A percentile compares a stretch with the other conserved stretches of the same genome.
These are phyloP conservation scores for Blastobotrys raffinosifermentans DNA, from an alignment of 1,139 yeast genomes.

Conservation along the genomic window DNA sequence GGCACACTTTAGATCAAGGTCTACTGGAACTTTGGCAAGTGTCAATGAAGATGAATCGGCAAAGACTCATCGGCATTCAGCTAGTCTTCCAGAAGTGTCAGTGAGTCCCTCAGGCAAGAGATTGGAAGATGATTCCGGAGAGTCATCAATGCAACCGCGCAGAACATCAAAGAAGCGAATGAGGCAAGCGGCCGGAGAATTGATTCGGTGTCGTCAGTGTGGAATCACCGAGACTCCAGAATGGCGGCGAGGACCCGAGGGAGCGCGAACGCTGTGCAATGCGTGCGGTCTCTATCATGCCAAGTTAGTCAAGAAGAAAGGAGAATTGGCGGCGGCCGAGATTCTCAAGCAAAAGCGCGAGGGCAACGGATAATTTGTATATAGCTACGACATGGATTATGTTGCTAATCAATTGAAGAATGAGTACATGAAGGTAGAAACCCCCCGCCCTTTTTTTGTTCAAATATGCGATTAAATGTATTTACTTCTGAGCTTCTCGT, in stretches of 20 bases:
- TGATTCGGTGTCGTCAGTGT: constrained; percentile 53
- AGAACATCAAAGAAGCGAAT: constrained; percentile 9
- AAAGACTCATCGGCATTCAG: neutral
- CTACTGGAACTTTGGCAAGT: neutral
- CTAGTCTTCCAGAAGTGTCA: neutral
- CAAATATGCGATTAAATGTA: too few relatives aligned
- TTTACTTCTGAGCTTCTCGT: constrained; percentile 5
- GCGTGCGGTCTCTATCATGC: constrained; percentile 87
- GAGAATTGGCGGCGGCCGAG: constrained; percentile 55
- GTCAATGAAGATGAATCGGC: neutral
- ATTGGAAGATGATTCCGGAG: neutral
- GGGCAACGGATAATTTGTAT: too few relatives aligned
- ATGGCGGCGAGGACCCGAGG: constrained; percentile 88
- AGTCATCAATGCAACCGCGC: neutral
- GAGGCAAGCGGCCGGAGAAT: constrained; percentile 13
- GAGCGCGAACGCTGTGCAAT: constrained; percentile 77
- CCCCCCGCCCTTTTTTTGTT: too few relatives aligned
- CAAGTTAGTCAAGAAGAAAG: constrained; percentile 60
- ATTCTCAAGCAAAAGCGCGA: constrained; percentile 32
- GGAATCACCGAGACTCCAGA: constrained; percentile 83
- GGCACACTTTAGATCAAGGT: neutral
- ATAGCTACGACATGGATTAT: too few relatives aligned
- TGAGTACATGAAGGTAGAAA: too few relatives aligned
- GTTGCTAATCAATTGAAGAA: too few relatives aligned
- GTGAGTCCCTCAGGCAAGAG: neutral